phyloP scores from a whole-genome alignment of 2,329 filamentous ascomycete species.

The Dothistroma pini region DNA sequence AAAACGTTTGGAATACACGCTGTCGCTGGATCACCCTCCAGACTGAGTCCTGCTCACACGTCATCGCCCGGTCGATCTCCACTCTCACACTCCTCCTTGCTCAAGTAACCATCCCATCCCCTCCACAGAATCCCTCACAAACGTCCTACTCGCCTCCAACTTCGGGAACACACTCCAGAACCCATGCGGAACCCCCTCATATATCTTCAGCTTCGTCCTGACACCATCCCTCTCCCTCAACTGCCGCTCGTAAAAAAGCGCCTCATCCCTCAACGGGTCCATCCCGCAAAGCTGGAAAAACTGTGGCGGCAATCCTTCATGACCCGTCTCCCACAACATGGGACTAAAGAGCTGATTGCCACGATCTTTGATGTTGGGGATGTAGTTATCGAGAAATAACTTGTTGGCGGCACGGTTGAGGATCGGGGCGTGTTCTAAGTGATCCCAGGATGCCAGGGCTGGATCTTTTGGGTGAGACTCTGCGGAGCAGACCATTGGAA shows the following conservation, averaged over 20 bases:
- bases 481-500: conserved; percentile 44
- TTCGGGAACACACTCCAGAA: conserved; percentile 36
- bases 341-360: conserved; percentile 32
- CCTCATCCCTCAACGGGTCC: conserved; percentile 50
- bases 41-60: too few relatives aligned
- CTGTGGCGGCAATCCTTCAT: conserved; percentile 42
- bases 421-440: conserved; percentile 28
- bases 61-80: too few relatives aligned
- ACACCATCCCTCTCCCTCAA: conserved; percentile 40
- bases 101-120: conserved; percentile 32
- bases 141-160: conserved; percentile 27
- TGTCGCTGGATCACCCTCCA: background rate
- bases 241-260: conserved; percentile 44
- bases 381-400: conserved; percentile 23
- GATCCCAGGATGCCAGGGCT: conserved; percentile 40
- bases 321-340: conserved; percentile 28
- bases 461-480: conserved; percentile 40
- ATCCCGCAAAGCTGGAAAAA: conserved; percentile 49
- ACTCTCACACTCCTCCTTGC: conserved; percentile 14
- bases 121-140: conserved; percentile 30
- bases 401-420: conserved; percentile 23
- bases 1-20: background rate
- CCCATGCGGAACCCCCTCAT: conserved; percentile 43
- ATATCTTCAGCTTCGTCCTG: conserved; percentile 42
- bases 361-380: conserved; percentile 26